Percentiles rank a stretch among this genome's conserved stretches.
These are phyloP conservation scores for Talaromyces sp. DNA, from an alignment of 2,329 filamentous ascomycete genomes.

Conservation along the genomic window DNA sequence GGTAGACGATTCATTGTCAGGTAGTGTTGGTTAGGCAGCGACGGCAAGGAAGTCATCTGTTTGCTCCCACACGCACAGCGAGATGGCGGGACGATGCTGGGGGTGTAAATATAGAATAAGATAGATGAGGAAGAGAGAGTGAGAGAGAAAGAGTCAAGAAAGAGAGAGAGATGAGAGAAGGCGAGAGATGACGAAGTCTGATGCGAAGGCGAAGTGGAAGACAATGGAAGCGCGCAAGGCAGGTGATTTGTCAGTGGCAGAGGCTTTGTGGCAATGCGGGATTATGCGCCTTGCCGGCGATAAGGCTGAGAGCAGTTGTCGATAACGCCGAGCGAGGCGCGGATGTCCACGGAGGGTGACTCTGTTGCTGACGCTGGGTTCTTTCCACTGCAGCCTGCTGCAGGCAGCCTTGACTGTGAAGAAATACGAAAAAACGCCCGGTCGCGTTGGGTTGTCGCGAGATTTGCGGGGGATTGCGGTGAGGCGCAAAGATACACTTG, in stretches of 20 bases:
- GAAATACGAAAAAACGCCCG: background rate
- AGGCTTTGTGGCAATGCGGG: constrained; percentile 10
- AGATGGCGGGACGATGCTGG: background rate
- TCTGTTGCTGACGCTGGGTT: background rate
- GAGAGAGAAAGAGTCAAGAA: background rate
- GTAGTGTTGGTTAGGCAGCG: constrained; percentile 9
- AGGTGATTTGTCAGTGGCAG: constrained; percentile 19
- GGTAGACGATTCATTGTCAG: constrained; percentile 37
- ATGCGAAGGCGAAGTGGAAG: constrained; percentile 20
- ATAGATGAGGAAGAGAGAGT: background rate
- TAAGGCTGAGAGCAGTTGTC: constrained; percentile 4
- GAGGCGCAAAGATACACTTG: background rate
- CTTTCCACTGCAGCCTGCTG: background rate
- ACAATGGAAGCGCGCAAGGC: constrained; percentile 19
- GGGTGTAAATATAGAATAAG: background rate
- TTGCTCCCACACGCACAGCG: background rate
- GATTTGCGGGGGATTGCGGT: background rate
- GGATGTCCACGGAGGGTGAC: background rate
- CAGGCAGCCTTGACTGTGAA: background rate
- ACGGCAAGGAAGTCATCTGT: constrained; percentile 9
- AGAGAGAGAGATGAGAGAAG: background rate
- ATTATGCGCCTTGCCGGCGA: constrained; percentile 9
- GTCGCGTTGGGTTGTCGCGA: background rate
- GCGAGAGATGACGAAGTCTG: constrained; percentile 17
- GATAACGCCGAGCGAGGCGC: background rate